phyloP scores from a whole-genome alignment of 495 filamentous ascomycete genomes.

The Geoglossum glabrum region DNA sequence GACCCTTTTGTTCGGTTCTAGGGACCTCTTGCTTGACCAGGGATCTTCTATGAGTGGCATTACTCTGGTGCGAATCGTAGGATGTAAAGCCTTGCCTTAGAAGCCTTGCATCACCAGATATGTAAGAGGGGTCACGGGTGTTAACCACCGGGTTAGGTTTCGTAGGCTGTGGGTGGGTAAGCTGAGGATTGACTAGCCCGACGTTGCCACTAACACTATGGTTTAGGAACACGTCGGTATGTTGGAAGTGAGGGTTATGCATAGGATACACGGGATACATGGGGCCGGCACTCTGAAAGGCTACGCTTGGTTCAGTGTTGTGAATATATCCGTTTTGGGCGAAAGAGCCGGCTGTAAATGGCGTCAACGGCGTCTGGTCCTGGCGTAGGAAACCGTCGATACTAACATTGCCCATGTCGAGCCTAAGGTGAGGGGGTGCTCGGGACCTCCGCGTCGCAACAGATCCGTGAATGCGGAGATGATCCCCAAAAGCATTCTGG shows the following conservation, averaged over 20 bases:
- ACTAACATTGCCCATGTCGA: background rate
- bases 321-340: background rate
- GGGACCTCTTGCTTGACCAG: background rate
- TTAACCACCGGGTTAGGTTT: background rate
- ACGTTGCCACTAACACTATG: background rate
- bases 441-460: background rate
- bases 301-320: background rate
- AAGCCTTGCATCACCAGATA: background rate
- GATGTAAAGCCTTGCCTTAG: background rate
- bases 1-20: background rate
- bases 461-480: background rate
- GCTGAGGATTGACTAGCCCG: background rate
- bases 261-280: too few relatives aligned
- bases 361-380: background rate
- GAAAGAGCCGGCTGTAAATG: background rate
- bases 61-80: background rate
- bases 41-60: background rate
- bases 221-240: background rate
- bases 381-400: background rate
- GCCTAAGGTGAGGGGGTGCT: background rate
- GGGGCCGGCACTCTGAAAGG: background rate
- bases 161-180: background rate
- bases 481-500: background rate
- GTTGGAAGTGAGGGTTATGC: background rate
- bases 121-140: background rate